Evolutionary conservation across 108 stramenopile species (phyloP), one percentile per base, ranked within the genome.

Genomic region (Aurantiochytrium sp.): DNA sequence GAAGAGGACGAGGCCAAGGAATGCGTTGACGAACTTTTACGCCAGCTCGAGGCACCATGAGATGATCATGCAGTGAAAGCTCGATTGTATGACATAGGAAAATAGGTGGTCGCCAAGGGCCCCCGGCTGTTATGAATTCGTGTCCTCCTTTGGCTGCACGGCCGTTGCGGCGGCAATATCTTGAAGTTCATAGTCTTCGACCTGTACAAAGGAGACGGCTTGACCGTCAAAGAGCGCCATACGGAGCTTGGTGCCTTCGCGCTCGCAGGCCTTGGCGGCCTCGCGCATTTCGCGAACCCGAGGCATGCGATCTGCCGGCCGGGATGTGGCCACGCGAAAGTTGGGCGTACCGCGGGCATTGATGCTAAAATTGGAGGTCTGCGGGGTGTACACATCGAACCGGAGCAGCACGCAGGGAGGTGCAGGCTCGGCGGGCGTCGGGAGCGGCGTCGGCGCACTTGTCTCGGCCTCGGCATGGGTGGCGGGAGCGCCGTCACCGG

Each of bases 151-250:
- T 30, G 73, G 73, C 42, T 81, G n/a, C 6, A 81, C 73, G 39
- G 39, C 45, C 27, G 45, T 48, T 0, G 73, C 73, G 0, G 73
- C 73, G 6, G 42, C n/a, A 12, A 81, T 81, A 81, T 81, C 73
- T 42, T 81, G 73, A 6, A 81, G 24, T 24, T 81, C 45, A 24
- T 48, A 81, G 32, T 81, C 73, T 42, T 81, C 73, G 1, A 81
- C 45, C 45, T 81, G 73, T 6, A 81, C 73, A 3, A 81, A 81
- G 42, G 73, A 81, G 27, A 81, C 73, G 10, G 42, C 73, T 24
- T 81, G 73, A 12, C 73, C 73, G 24, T 81, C 73, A 48, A 81
- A 81, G 39, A 81, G n/a, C 21, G 73, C 73, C 45, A 81, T 30
- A 48, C 73, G 73, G 10, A 81, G 32, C 45, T 81, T 81, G 73